Evolutionary conservation across 768 basidiomycete genomes (phyloP), one percentile per base, ranked within the genome.

Genomic region (Basidioascus undulatus): DNA sequence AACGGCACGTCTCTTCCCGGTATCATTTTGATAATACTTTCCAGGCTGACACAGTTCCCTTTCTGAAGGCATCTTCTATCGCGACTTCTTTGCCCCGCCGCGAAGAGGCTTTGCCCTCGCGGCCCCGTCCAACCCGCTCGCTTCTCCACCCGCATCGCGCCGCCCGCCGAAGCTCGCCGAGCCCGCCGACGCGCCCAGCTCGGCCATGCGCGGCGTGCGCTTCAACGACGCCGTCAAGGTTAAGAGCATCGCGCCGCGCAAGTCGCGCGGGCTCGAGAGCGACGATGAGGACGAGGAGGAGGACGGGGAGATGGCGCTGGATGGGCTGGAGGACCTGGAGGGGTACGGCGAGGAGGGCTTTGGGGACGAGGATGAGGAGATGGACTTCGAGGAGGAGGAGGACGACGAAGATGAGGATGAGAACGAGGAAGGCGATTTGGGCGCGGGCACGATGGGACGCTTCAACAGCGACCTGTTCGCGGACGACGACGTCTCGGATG

Each of bases 221-320:
- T 87, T 87, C 55, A 68, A 74, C 51, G 76, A 81, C 4, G 66
- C 74, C 51, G 83, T 87, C 21, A 63, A 71, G 28, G 75, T 86
- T 28, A 83, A 74, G 60, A 76, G 69, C 35, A 83, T 86, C 52
- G 74, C 73, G 49, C 62, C 74, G 1, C 68, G 70, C 18, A 75
- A 28, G 37, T n/a, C 28, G 20, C 16, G 10, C 21, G 34, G 27
- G 6, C 27, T 21, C 24, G 47, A 51, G 11, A 45, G 41, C 15
- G 42, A 44, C 8, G 50, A 51, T 37, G 46, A 45, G 11, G 46
- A 47, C 3, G 51, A 47, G 5, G 55, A 49, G 11, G 52, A 43
- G 5, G 55, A 55, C 4, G 52, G 44, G 18, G 52, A 55, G 18
- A 25, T 19, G 25, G 35, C 35, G 19, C 9, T 30, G 25, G 46